Evolutionary conservation across 306 rosid species (phyloP), one percentile per base, ranked within the genome.

Genomic region (Lupinus albus): DNA sequence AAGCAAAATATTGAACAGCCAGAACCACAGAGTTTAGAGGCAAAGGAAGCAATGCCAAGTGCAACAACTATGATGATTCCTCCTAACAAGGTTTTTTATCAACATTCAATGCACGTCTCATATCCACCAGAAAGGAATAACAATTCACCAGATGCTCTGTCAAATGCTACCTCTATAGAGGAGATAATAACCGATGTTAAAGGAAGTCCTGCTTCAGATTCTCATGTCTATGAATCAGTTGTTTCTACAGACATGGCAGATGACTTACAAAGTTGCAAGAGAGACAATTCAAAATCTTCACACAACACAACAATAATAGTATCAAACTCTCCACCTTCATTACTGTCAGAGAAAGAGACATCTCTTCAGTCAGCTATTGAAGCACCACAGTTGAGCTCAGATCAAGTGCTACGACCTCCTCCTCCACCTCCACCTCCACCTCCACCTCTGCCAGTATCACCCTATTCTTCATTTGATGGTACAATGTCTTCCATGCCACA

Each of bases 61-160:
- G 82, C 83, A 30, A 44, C 80, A 60, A 68, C 93, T 59, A 81
- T 87, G 85, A 87, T 89, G 96, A 78, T 81, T 71, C 87, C 98
- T 55, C 36, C 90, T 67, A 88, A 82, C 74, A 84, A 86, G 78
- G 95, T 83, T 58, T 84, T 88, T 33, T 76, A 76, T 61, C 54
- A 72, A 15, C 82, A 84, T 72, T 84, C 95, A 65, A 76, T 81
- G 88, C 91, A 83, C 44, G 84, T 86, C 47, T 79, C 74, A 8
- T 83, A 89, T 84, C 96, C 95, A 79, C 82, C 89, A 11, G 61
- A 85, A 61, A 84, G 89, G 75, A 79, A 82, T 51, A 80, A 74
- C 44, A 68, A 75, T 38, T 78, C 84, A 59, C 89, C 92, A 18
- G 73, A 84, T 33, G 72, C 82, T 67, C 71, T 79, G 64, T 53